Evolutionary conservation across 2,329 filamentous ascomycete species (phyloP).

Genomic region (Trichoderma gracile): DNA sequence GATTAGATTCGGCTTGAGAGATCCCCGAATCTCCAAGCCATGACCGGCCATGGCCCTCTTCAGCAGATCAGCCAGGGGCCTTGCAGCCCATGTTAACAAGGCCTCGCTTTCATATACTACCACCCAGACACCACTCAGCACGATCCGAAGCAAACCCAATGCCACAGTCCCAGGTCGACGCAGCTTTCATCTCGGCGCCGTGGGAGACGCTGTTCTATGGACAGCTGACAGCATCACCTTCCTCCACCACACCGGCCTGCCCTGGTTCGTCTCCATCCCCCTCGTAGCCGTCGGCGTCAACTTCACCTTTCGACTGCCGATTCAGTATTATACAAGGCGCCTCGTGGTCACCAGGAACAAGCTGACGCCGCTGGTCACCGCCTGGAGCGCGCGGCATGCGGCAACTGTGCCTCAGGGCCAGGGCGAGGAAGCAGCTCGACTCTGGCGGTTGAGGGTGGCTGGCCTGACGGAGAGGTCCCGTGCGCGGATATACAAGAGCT

Average conservation of each 20-base stretch:
- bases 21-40: background rate
- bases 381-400: constrained; percentile 37
- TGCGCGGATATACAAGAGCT: constrained; percentile 40
- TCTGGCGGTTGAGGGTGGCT: constrained; percentile 32
- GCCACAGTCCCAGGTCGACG: constrained; percentile 26
- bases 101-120: background rate
- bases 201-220: constrained; percentile 40
- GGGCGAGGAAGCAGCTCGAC: constrained; percentile 27
- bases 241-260: constrained; percentile 48
- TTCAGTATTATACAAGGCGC: constrained; percentile 44
- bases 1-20: background rate
- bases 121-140: background rate
- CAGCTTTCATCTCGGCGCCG: constrained; percentile 39
- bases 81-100: constrained; percentile 14
- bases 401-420: constrained; percentile 15
- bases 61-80: constrained; percentile 13
- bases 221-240: constrained; percentile 47
- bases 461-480: constrained; percentile 35
- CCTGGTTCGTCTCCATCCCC: constrained; percentile 58
- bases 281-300: constrained; percentile 51
- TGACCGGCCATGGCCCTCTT: constrained; percentile 25
- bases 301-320: constrained; percentile 49
- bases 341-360: constrained; percentile 37
- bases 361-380: constrained; percentile 36
- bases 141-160: background rate